phyloP scores from a whole-genome alignment of 306 rosid species.

The Dalbergia cultrata region DNA sequence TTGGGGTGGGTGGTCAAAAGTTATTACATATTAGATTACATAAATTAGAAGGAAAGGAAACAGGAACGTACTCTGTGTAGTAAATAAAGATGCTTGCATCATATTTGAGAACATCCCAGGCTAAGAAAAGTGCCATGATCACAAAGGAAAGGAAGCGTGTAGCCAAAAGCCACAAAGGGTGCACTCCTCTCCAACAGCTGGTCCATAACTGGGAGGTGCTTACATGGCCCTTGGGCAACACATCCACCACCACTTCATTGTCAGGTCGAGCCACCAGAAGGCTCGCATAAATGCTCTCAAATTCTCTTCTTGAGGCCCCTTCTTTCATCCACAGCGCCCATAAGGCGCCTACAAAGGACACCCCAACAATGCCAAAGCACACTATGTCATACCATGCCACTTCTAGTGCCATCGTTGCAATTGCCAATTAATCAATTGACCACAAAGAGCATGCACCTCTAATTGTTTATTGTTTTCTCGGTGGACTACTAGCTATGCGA shows the following conservation, averaged over 20 bases:
- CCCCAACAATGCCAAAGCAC: slow-evolving; percentile 63
- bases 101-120: slow-evolving; percentile 57
- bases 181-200: slow-evolving; percentile 65
- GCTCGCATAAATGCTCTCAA: slow-evolving; percentile 56
- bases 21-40: too few species aligned
- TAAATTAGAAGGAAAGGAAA: not conserved
- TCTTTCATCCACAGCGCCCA: slow-evolving; percentile 63
- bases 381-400: slow-evolving; percentile 70
- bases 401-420: slow-evolving; percentile 52
- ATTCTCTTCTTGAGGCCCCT: slow-evolving; percentile 49
- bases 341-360: slow-evolving; percentile 51
- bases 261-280: slow-evolving; percentile 58
- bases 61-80: slow-evolving; percentile 65
- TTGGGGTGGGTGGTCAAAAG: too few species aligned
- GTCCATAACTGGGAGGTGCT: slow-evolving; percentile 63
- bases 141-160: slow-evolving; percentile 60
- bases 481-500: not conserved
- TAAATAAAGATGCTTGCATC: slow-evolving; percentile 56
- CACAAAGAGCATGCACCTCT: not conserved
- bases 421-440: not conserved
- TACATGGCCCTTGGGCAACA: slow-evolving; percentile 56
- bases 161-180: slow-evolving; percentile 61
- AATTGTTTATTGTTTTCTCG: not conserved
- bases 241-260: slow-evolving; percentile 48
- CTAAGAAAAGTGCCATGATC: slow-evolving; percentile 49